Percentiles rank a stretch among this genome's conserved stretches.
These are phyloP conservation scores for Phytophthora chlamydospora DNA, from an alignment of 352 stramenopile species.

Conservation along the genomic window DNA sequence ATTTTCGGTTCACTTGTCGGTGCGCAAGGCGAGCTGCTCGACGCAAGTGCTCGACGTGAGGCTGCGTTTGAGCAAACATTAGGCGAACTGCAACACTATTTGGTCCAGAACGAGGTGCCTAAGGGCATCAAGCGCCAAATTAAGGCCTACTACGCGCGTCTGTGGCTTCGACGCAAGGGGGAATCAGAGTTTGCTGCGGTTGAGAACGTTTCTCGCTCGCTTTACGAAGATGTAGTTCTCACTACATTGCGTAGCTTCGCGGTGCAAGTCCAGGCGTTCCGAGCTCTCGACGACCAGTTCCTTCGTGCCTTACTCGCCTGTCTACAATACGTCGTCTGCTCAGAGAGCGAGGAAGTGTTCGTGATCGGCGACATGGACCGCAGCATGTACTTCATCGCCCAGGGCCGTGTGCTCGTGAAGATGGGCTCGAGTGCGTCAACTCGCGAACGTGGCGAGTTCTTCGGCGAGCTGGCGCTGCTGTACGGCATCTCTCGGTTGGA, in stretches of 20 bases:
- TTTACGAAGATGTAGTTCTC: conserved; percentile 71
- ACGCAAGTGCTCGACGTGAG: conserved; percentile 48
- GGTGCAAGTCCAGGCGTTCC: conserved; percentile 56
- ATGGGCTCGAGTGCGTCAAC: conserved; percentile 50
- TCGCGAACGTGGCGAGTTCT: conserved; percentile 64
- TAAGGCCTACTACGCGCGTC: conserved; percentile 72
- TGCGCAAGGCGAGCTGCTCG: conserved; percentile 57
- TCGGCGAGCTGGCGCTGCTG: conserved; percentile 62
- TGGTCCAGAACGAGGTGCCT: conserved; percentile 70
- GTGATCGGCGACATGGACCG: conserved; percentile 77
- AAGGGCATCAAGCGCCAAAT: conserved; percentile 72
- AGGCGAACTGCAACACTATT: conserved; percentile 70
- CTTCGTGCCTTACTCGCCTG: conserved; percentile 59
- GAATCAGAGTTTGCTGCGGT: conserved; percentile 64
- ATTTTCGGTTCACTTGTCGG: conserved; percentile 73
- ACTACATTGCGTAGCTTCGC: conserved; percentile 54
- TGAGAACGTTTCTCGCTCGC: conserved; percentile 44
- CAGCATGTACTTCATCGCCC: conserved; percentile 82
- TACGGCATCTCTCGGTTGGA: conserved; percentile 68
- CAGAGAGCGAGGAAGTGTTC: conserved; percentile 69
- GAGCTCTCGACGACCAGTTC: conserved; percentile 64
- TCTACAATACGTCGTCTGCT: conserved; percentile 69
- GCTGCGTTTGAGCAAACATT: conserved; percentile 72
- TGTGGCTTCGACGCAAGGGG: conserved; percentile 60
- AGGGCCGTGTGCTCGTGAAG: conserved; percentile 66